Conservation (phyloP, 805 yeast genomes). For the Pichia manshurica region DNA sequence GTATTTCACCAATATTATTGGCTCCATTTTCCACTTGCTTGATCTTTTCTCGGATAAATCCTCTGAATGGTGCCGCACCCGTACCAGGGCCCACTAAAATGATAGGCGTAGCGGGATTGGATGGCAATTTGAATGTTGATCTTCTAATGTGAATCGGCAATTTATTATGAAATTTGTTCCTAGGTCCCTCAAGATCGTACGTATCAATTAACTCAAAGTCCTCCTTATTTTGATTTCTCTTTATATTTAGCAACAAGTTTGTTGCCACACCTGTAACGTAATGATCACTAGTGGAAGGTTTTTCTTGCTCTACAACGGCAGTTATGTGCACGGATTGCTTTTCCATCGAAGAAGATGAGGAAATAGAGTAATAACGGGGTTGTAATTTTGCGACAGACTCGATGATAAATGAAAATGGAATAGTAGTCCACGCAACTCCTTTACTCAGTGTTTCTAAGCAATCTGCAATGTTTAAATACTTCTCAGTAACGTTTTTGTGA, state of each 20-base stretch:
- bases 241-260: slow-evolving; percentile 72
- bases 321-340: slow-evolving; percentile 75
- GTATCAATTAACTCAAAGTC: slow-evolving; percentile 40
- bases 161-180: slow-evolving; percentile 46
- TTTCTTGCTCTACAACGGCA: slow-evolving; percentile 80
- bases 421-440: slow-evolving; percentile 61
- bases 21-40: slow-evolving; percentile 41
- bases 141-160: slow-evolving; percentile 91
- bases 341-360: slow-evolving; percentile 78
- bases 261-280: slow-evolving; percentile 84
- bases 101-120: slow-evolving; percentile 75
- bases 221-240: slow-evolving; percentile 49
- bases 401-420: slow-evolving; percentile 80
- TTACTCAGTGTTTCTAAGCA: slow-evolving; percentile 56
- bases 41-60: slow-evolving; percentile 86
- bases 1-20: slow-evolving; percentile 58
- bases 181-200: slow-evolving; percentile 83
- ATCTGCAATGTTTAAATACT: slow-evolving; percentile 70
- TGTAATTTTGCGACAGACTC: slow-evolving; percentile 78
- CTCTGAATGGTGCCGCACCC: slow-evolving; percentile 98
- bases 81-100: slow-evolving; percentile 98
- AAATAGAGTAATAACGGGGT: slow-evolving; percentile 94
- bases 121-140: slow-evolving; percentile 89
- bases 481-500: slow-evolving; percentile 54
- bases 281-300: slow-evolving; percentile 27